Evolutionary conservation across 768 basidiomycete species (phyloP), one percentile per base, ranked within the genome.

Genomic region (Russula abietina): DNA sequence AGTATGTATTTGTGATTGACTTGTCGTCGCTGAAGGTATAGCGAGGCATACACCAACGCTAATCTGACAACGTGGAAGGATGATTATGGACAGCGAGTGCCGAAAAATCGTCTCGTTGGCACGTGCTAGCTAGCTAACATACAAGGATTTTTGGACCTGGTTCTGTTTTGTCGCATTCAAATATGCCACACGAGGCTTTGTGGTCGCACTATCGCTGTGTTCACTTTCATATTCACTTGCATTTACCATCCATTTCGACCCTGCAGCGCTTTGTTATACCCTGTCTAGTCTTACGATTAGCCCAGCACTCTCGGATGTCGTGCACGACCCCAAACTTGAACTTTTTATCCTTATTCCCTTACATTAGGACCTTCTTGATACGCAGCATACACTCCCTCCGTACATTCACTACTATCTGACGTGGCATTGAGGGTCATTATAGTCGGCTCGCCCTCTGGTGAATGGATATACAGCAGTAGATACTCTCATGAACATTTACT

Each of bases 1-100:
- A 32, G 2, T 19, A 39, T 22, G n/a, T 26, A 32, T 28, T 16
- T 17, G n/a, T 59, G 24, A 19, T 48, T 53, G 56, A 50, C 7
- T 10, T 17, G 7, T 26, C 53, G 48, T 41, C 28, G 7, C 22
- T 1, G 17, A 62, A 86, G 84, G 60, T 83, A 88, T 70, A 72
- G 79, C 22, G 83, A 86, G 60, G 86, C 88, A 3, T 93, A 93
- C 70, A 82, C 79, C 14, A 87, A 93, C 68, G 75, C 86, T 10
- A 84, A 85, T 70, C 68, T 78, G 33, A 79, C 79, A 49, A 80
- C 78, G 14, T 80, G 80, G 82, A 70, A 17, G 49, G 74, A 75
- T 28, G 81, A 81, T 59, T 81, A 72, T 60, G 66, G 70, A 4
- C 80, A 81, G 62, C 59, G 75, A 10, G 75, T 80, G 69, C 84